A percentile compares a stretch with the other conserved stretches of the same genome.
These are phyloP conservation scores for Neurospora hispaniola DNA, from an alignment of 495 filamentous ascomycete species.

Conservation along the genomic window DNA sequence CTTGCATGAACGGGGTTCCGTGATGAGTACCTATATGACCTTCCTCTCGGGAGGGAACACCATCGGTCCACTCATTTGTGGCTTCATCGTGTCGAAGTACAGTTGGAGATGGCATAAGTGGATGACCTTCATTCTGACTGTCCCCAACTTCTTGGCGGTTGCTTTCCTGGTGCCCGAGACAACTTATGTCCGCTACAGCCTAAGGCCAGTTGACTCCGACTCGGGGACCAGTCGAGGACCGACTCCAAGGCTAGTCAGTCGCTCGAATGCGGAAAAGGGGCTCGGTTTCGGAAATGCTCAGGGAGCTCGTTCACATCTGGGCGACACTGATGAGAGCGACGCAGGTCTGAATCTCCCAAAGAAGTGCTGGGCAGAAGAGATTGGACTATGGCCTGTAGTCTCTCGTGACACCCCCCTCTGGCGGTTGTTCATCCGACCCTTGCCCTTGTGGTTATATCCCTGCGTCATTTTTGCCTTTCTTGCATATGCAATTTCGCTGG, in stretches of 20 bases:
- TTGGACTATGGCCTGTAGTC: conserved; percentile 19
- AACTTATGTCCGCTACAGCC: conserved; percentile 21
- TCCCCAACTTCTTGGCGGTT: conserved; percentile 24
- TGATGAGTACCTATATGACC: conserved; percentile 31
- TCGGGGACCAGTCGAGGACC: background rate
- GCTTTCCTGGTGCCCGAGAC: conserved; percentile 32
- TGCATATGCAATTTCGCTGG: conserved; percentile 35
- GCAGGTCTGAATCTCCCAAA: conserved; percentile 3
- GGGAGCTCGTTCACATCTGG: background rate
- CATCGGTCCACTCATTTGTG: conserved; percentile 30
- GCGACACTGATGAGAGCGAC: background rate
- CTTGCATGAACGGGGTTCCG: conserved; percentile 30
- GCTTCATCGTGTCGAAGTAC: conserved; percentile 26
- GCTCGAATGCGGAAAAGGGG: background rate
- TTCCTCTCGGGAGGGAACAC: conserved; percentile 31
- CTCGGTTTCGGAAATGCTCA: background rate
- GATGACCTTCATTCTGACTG: conserved; percentile 23
- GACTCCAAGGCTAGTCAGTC: background rate
- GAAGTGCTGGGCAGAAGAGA: conserved; percentile 18
- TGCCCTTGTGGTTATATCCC: conserved; percentile 32
- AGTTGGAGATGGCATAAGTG: conserved; percentile 33
- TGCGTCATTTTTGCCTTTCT: conserved; percentile 32
- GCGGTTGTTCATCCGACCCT: conserved; percentile 25
- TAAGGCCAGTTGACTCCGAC: background rate
- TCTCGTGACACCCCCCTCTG: conserved; percentile 15